phyloP scores from a whole-genome alignment of 345 rosid genomes.

The Moricandia arvensis region DNA sequence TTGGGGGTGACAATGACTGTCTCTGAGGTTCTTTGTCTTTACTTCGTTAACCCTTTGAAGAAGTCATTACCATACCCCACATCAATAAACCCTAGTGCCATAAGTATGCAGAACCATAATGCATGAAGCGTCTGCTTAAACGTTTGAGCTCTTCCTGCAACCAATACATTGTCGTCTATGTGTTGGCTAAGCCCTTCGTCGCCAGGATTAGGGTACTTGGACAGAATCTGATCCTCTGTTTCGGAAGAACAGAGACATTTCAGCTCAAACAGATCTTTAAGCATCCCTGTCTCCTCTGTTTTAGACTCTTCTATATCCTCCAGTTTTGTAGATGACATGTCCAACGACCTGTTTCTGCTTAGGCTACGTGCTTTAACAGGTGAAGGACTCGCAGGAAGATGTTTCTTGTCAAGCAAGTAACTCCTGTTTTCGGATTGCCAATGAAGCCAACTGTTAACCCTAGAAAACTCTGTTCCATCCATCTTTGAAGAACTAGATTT shows the following conservation, averaged over 20 bases:
- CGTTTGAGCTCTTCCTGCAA: slow-evolving; percentile 41
- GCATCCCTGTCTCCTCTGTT: slow-evolving; percentile 30
- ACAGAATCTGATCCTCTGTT: slow-evolving; percentile 34
- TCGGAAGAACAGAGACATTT: slow-evolving; percentile 35
- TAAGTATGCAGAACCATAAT: slow-evolving; percentile 44
- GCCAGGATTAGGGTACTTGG: slow-evolving; percentile 16
- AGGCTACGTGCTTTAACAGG: slow-evolving; percentile 29
- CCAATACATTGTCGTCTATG: slow-evolving; percentile 25
- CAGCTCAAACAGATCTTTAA: slow-evolving; percentile 48
- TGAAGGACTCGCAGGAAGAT: slow-evolving; percentile 37
- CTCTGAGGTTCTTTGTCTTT: background rate
- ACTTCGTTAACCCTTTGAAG: slow-evolving; percentile 56
- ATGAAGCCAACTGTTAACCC: slow-evolving; percentile 50
- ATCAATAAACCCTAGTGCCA: slow-evolving; percentile 58
- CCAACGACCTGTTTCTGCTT: slow-evolving; percentile 7
- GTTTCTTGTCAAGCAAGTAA: slow-evolving; percentile 37
- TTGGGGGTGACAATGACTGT: background rate
- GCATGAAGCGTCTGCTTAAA: slow-evolving; percentile 41
- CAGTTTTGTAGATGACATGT: slow-evolving; percentile 1
- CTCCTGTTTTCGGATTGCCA: slow-evolving; percentile 36
- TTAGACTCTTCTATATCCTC: slow-evolving; percentile 30
- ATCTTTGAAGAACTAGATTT: slow-evolving; percentile 21
- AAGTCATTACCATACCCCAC: slow-evolving; percentile 64
- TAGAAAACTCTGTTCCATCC: slow-evolving; percentile 33
- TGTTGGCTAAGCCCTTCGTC: slow-evolving; percentile 24